A percentile compares a stretch with the other conserved stretches of the same genome.
These are phyloP conservation scores for Penicillium sp. DNA, from an alignment of 2,329 filamentous ascomycete species.

Conservation along the genomic window DNA sequence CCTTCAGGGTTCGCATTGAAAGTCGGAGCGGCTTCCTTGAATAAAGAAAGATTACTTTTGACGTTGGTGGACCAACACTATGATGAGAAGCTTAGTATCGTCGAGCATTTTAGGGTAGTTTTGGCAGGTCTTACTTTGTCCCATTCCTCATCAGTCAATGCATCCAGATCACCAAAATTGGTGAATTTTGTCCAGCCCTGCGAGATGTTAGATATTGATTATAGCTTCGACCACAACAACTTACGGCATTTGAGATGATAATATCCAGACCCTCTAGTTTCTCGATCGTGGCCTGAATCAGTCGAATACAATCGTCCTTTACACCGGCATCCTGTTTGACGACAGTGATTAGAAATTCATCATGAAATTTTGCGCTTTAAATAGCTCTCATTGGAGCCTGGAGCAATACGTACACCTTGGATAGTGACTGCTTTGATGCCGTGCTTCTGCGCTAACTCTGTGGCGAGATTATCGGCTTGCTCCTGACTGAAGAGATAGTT, in stretches of 20 bases:
- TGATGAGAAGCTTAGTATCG: neutral
- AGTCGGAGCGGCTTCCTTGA: constrained; percentile 61
- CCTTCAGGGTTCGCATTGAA: constrained; percentile 66
- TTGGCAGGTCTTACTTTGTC: constrained; percentile 54
- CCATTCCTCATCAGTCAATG: constrained; percentile 64
- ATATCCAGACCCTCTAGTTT: constrained; percentile 64
- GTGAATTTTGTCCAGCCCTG: constrained; percentile 65
- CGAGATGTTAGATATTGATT: neutral
- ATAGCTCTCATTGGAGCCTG: neutral
- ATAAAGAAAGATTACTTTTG: constrained; percentile 57
- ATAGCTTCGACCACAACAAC: neutral
- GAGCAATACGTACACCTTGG: neutral
- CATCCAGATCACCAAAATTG: constrained; percentile 61
- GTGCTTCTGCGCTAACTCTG: neutral
- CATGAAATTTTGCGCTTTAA: neutral
- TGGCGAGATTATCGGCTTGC: constrained; percentile 3
- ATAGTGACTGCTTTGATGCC: constrained; percentile 2
- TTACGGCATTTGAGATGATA: constrained; percentile 73
- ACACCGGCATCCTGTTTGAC: neutral
- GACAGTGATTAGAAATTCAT: neutral
- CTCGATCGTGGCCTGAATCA: neutral
- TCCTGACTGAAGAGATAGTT: constrained; percentile 12
- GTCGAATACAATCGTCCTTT: constrained; percentile 1
- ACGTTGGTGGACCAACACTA: constrained; percentile 67
- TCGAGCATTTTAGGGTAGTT: neutral